phyloP scores from a whole-genome alignment of 2,329 filamentous ascomycete species.

The Epichloe amarillans region DNA sequence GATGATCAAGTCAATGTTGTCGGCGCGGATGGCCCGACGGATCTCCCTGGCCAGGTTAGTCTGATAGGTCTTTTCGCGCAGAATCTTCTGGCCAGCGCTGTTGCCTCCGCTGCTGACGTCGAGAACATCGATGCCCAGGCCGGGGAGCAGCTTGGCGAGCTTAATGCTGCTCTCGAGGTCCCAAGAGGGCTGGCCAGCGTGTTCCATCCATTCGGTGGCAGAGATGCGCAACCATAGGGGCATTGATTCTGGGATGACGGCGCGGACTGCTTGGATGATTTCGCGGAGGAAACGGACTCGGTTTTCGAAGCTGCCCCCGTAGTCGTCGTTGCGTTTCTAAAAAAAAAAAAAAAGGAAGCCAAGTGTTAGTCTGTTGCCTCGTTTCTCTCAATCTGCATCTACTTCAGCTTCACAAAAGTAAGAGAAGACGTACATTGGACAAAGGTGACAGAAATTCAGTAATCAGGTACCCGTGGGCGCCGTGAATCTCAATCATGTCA shows the following conservation, averaged over 20 bases:
- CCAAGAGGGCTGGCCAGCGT: neutral
- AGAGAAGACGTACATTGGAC: too few relatives aligned
- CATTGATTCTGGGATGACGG: constrained; percentile 50
- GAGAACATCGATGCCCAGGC: constrained; percentile 64
- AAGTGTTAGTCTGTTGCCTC: too few relatives aligned
- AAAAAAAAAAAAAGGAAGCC: too few relatives aligned
- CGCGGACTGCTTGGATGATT: constrained; percentile 43
- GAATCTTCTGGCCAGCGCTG: constrained; percentile 45
- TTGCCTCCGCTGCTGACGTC: constrained; percentile 73
- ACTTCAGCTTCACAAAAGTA: too few relatives aligned
- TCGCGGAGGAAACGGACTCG: constrained; percentile 41
- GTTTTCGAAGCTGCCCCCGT: constrained; percentile 37
- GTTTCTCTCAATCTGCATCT: too few relatives aligned
- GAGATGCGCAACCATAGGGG: constrained; percentile 61
- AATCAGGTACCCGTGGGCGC: constrained; percentile 44
- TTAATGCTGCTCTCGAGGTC: constrained; percentile 30
- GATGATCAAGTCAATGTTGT: constrained; percentile 44
- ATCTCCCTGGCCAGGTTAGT: constrained; percentile 57
- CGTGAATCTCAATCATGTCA: constrained; percentile 27
- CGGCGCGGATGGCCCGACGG: constrained; percentile 47
- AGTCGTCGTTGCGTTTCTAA: constrained; percentile 30
- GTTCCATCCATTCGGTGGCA: constrained; percentile 63
- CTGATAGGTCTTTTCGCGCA: constrained; percentile 56
- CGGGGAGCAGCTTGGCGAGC: constrained; percentile 57
- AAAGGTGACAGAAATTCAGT: constrained; percentile 40